Conservation (phyloP, 176 grass and related monocot species). For the Oryza punctata region DNA sequence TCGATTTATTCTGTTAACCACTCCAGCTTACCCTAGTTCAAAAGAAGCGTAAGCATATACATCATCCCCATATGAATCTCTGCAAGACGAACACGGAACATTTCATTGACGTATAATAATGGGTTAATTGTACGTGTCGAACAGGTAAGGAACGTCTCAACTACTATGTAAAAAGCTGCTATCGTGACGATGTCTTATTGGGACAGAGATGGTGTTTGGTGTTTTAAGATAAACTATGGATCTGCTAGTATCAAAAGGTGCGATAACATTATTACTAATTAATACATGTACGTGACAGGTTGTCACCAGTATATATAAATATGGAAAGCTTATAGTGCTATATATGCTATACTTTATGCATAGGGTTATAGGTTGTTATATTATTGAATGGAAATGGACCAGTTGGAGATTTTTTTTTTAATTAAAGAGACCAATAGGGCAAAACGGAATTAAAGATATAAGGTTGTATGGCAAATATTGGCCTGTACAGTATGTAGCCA, state of each 20-base stretch:
- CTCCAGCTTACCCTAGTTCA: not conserved
- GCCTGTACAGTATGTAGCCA: too few species aligned
- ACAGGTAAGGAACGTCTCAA: not conserved
- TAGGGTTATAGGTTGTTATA: not conserved
- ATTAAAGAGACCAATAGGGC: not conserved
- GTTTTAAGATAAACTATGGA: not conserved
- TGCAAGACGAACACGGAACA: not conserved
- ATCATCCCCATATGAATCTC: not conserved
- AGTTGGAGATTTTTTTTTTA: not conserved
- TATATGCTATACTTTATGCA: not conserved
- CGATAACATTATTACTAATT: not conserved
- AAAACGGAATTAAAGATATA: not conserved
- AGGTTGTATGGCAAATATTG: not conserved
- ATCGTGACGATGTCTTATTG: not conserved
- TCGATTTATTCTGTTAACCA: slow-evolving; percentile 16
- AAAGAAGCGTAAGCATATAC: not conserved
- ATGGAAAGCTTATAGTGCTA: too few species aligned
- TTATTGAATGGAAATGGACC: not conserved
- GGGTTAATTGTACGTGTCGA: not conserved
- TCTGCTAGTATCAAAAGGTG: not conserved
- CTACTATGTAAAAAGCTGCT: not conserved
- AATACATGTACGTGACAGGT: not conserved
- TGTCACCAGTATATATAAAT: not conserved
- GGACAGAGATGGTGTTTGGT: not conserved
- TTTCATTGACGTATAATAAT: not conserved